These are phyloP conservation scores for Nemania bipapillata DNA, from an alignment of 2,329 filamentous ascomycete species.

Conservation along the genomic window DNA sequence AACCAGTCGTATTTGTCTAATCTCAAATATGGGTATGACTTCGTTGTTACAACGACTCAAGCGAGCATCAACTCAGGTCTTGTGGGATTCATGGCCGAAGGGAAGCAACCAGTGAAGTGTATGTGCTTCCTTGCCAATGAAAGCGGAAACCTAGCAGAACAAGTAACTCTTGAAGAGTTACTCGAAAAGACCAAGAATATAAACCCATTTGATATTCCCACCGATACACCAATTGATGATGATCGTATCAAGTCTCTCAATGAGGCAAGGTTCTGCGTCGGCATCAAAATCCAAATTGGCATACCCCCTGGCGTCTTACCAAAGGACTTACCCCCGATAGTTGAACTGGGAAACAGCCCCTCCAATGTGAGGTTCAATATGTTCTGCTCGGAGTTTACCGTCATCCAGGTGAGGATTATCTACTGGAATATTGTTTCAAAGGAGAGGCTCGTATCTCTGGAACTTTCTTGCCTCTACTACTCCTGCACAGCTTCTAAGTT, in stretches of 20 bases:
- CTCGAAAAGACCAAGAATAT: background rate
- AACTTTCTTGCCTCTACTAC: too few relatives aligned
- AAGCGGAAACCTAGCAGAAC: background rate
- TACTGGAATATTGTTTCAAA: too few relatives aligned
- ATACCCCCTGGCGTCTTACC: background rate
- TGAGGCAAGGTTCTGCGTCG: background rate
- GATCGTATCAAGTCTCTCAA: background rate
- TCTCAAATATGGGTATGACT: background rate
- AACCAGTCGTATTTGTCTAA: background rate
- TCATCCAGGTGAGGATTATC: too few relatives aligned
- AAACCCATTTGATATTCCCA: background rate
- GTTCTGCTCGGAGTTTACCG: background rate
- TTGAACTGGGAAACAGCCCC: background rate
- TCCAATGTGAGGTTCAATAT: background rate
- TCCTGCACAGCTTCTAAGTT: too few relatives aligned
- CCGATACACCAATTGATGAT: background rate
- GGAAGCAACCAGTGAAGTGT: background rate
- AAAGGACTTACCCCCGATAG: background rate
- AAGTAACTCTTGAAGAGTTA: background rate
- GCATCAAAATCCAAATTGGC: background rate
- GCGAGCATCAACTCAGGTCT: background rate
- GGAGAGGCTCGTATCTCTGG: too few relatives aligned
- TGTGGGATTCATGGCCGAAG: background rate
- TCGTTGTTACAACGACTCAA: background rate
- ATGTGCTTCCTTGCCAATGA: background rate